Evolutionary conservation across 371 early-diverging fungal genomes (phyloP), one percentile per base, ranked within the genome.

Genomic region (Mucor velutinosus): DNA sequence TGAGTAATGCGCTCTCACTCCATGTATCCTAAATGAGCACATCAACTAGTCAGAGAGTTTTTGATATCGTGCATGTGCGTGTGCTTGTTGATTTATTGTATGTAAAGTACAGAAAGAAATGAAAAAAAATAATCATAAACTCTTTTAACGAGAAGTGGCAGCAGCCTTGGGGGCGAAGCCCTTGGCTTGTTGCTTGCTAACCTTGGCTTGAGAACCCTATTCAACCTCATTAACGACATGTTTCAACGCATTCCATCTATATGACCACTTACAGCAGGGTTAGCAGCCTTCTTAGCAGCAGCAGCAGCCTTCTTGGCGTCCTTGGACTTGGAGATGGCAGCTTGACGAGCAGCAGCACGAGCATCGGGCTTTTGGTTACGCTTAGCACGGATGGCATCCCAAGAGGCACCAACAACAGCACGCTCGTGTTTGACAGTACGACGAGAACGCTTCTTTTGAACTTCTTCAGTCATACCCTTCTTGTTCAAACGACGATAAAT

Each of bases 401-500:
- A 90, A 72, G 96, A 89, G 63, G 94, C 95, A 88, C 98, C 98
- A 70, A 93, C 97, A 75, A 98, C 86, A 69, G 94, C 96, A 86
- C 99, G 95, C 82, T 95, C 94, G 83, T 88, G 92, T 93, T 98
- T 97, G 84, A 97, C 96, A 62, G 92, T 86, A 76, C 93, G 91
- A 78, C 94, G 93, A 69, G 94, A 89, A 77, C 96, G 92, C 94
- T 97, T 98, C 94, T 97, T 97, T 85, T 94, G 80, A 51, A 90
- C 89, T 85, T 97, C 97, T 78, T 95, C 95, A 76, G 93, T 92
- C 83, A 95, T 90, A 84, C 97, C 99, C 95, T 98, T 98, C 92
- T 95, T 95, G 94, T 97, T 94, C 81, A 96, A 88, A 85, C 95
- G 95, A 83, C 99, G 95, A 94, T 91, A 97, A 74, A 96, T 93